A percentile compares a stretch with the other conserved stretches of the same genome.
Conservation (phyloP, 305 asterid genomes). For the Salvia sclarea region DNA sequence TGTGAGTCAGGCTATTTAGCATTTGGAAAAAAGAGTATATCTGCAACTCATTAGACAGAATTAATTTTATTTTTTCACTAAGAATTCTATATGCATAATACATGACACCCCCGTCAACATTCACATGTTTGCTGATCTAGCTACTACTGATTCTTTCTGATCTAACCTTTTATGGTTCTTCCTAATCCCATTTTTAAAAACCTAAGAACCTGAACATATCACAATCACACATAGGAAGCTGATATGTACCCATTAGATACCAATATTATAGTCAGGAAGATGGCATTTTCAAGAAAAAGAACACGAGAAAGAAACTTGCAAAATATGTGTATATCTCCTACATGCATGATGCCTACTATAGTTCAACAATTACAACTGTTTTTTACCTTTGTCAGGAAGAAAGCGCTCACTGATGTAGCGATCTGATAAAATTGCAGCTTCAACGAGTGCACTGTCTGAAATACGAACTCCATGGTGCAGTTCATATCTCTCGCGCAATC, state of each 20-base stretch:
- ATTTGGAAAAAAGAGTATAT: neutral
- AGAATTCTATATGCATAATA: neutral
- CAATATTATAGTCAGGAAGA: neutral
- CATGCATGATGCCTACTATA: neutral
- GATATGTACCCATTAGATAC: neutral
- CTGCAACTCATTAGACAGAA: neutral
- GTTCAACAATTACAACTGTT: neutral
- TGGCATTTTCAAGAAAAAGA: neutral
- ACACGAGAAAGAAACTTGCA: neutral
- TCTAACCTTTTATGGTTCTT: neutral
- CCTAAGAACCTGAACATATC: neutral
- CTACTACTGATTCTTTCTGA: neutral
- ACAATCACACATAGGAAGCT: constrained; percentile 5
- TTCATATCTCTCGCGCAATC: constrained; percentile 92
- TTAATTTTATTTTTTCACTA: neutral
- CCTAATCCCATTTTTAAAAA: neutral
- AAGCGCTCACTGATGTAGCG: constrained; percentile 92
- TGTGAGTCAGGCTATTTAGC: constrained; percentile 4
- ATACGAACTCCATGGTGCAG: constrained; percentile 97
- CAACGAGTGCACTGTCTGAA: constrained; percentile 93
- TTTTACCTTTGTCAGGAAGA: constrained; percentile 92
- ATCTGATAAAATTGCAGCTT: constrained; percentile 84
- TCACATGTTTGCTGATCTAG: neutral
- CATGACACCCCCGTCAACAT: neutral
- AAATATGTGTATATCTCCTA: neutral